Conservation (phyloP, 495 filamentous ascomycete genomes). For the Podospora fimiseda region DNA sequence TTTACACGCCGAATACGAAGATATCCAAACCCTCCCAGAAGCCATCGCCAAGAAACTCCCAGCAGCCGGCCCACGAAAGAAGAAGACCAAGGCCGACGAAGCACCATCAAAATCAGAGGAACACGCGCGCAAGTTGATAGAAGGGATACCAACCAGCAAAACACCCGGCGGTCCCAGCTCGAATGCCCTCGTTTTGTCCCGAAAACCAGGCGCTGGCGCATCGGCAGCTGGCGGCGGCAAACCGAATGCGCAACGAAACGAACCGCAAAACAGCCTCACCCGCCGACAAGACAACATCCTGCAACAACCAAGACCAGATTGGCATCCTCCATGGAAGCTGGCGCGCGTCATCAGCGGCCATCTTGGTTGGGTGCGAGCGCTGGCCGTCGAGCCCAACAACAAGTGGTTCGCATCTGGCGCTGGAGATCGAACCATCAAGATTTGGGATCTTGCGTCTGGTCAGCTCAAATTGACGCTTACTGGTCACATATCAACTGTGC, state of each 20-base stretch:
- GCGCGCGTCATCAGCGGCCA: constrained; percentile 97
- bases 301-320: constrained; percentile 74
- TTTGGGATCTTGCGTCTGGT: constrained; percentile 93
- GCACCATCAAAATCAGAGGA: constrained; percentile 43
- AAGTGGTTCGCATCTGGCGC: constrained; percentile 97
- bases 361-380: constrained; percentile 85
- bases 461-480: constrained; percentile 79
- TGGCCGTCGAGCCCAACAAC: constrained; percentile 93
- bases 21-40: constrained; percentile 76
- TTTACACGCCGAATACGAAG: constrained; percentile 64
- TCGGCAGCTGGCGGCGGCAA: constrained; percentile 1
- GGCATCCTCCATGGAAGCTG: constrained; percentile 98
- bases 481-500: constrained; percentile 94
- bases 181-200: constrained; percentile 54
- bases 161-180: constrained; percentile 39
- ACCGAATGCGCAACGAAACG: constrained; percentile 18
- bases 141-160: constrained; percentile 50
- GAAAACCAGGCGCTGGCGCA: constrained; percentile 12
- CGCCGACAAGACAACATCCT: constrained; percentile 56
- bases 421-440: constrained; percentile 96
- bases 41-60: constrained; percentile 75
- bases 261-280: constrained; percentile 47
- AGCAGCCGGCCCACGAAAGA: constrained; percentile 46
- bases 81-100: constrained; percentile 35
- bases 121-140: constrained; percentile 62